Evolutionary conservation across 768 basidiomycete species (phyloP).

Genomic region (Macrolepiota albuminosa): DNA sequence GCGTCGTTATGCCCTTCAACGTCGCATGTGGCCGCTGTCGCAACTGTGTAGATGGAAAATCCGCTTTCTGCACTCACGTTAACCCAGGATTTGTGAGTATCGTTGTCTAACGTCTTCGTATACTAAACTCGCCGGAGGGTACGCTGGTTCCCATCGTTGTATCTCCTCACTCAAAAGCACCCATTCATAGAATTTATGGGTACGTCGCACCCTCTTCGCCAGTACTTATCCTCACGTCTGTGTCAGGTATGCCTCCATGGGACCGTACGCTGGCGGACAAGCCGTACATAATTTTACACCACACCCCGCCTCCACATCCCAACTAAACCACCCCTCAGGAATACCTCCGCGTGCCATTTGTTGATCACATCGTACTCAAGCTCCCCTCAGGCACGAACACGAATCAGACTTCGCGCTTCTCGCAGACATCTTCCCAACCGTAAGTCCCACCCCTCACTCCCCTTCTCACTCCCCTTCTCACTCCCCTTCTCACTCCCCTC

Average conservation of each 20-base stretch:
- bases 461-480: not conserved
- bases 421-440: constrained; percentile 54
- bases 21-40: constrained; percentile 53
- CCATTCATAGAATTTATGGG: not conserved
- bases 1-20: constrained; percentile 60
- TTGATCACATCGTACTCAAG: constrained; percentile 50
- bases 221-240: not conserved
- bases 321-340: constrained; percentile 26
- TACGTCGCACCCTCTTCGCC: no score
- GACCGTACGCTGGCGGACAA: constrained; percentile 50
- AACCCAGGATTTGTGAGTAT: constrained; percentile 50
- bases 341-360: constrained; percentile 52
- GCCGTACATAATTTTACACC: constrained; percentile 26
- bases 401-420: constrained; percentile 53
- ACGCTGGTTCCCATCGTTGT: constrained; percentile 4
- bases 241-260: constrained; percentile 50
- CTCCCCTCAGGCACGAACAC: constrained; percentile 47
- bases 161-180: no score
- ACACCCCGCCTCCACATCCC: not conserved
- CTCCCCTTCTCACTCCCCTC: not conserved
- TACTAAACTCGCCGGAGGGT: constrained; percentile 32
- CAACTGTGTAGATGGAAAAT: constrained; percentile 49
- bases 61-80: constrained; percentile 53
- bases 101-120: no score
- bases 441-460: constrained; percentile 15